Evolutionary conservation across 2,329 filamentous ascomycete genomes (phyloP).

Genomic region (Emergomyces orientalis): DNA sequence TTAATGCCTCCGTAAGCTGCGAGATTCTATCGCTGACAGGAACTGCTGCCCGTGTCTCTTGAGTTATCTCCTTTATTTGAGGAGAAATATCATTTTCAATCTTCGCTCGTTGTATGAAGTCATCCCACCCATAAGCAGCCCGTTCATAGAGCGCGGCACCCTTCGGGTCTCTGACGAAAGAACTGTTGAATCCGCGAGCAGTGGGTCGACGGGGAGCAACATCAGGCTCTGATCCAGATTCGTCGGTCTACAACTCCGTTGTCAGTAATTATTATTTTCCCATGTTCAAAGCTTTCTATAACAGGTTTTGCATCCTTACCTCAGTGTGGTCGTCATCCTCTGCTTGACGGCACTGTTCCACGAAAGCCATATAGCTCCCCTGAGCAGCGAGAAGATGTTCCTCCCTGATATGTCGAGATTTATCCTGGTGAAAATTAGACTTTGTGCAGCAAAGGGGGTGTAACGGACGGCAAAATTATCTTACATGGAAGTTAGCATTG

Average conservation of each 20-base stretch:
- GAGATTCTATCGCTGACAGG: constrained; percentile 10
- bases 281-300: not conserved
- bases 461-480: constrained; percentile 2
- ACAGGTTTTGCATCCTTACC: constrained; percentile 16
- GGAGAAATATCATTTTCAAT: constrained; percentile 31
- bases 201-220: constrained; percentile 3
- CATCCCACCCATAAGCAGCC: constrained; percentile 31
- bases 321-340: constrained; percentile 37
- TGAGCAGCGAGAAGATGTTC: constrained; percentile 34
- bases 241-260: constrained; percentile 10
- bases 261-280: constrained; percentile 5
- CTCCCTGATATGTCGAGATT: constrained; percentile 24
- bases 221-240: constrained; percentile 14
- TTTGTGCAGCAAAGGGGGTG: constrained; percentile 1
- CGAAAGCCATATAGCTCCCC: constrained; percentile 32
- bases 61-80: constrained; percentile 31
- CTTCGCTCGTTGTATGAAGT: constrained; percentile 33
- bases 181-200: constrained; percentile 27
- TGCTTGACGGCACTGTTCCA: constrained; percentile 31
- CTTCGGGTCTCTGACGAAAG: constrained; percentile 25
- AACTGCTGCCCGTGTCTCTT: constrained; percentile 11
- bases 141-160: constrained; percentile 30
- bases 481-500: constrained; percentile 26
- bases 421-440: constrained; percentile 17
- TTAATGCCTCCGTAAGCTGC: constrained; percentile 16